Evolutionary conservation across 768 basidiomycete species (phyloP).

Genomic region (Naganishia vaughanmartiniae): DNA sequence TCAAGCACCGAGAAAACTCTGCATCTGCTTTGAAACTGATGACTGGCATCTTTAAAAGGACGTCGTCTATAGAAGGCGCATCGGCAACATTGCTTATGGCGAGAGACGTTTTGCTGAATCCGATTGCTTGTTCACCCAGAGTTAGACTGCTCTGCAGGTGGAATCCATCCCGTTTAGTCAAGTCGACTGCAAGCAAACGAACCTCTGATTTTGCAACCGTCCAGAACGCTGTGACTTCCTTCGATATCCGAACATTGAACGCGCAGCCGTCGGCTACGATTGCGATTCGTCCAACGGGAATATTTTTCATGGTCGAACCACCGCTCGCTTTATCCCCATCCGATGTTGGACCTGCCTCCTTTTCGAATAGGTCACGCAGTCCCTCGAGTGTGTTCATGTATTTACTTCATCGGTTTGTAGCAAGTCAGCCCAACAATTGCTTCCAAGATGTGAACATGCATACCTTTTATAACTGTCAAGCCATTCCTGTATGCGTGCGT

Average conservation of each 20-base stretch:
- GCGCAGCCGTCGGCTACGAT: slow-evolving; percentile 8
- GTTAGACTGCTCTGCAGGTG: slow-evolving; percentile 6
- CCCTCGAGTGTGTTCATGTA: slow-evolving; percentile 18
- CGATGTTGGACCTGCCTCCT: not conserved
- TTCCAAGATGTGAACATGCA: not conserved
- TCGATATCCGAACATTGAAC: slow-evolving; percentile 16
- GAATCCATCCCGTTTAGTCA: not conserved
- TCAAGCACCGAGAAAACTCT: not conserved
- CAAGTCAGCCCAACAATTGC: not conserved
- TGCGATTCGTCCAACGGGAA: slow-evolving; percentile 1
- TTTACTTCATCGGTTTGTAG: not conserved
- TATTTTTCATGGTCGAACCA: not conserved
- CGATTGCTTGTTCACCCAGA: slow-evolving; percentile 26
- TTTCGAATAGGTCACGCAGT: not conserved
- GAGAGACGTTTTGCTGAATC: slow-evolving; percentile 22
- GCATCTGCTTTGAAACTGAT: slow-evolving; percentile 19
- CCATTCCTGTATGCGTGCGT: slow-evolving; percentile 19
- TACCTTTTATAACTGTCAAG: slow-evolving; percentile 20
- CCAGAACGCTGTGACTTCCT: slow-evolving; percentile 17
- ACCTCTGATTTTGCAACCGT: slow-evolving; percentile 10
- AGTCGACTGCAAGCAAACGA: not conserved
- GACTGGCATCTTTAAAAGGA: slow-evolving; percentile 22
- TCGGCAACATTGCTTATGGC: slow-evolving; percentile 9
- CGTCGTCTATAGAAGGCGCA: slow-evolving; percentile 19
- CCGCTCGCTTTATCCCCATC: not conserved